phyloP scores from a whole-genome alignment of 257 asterid genomes.

The Fraxinus pennsylvanica region DNA sequence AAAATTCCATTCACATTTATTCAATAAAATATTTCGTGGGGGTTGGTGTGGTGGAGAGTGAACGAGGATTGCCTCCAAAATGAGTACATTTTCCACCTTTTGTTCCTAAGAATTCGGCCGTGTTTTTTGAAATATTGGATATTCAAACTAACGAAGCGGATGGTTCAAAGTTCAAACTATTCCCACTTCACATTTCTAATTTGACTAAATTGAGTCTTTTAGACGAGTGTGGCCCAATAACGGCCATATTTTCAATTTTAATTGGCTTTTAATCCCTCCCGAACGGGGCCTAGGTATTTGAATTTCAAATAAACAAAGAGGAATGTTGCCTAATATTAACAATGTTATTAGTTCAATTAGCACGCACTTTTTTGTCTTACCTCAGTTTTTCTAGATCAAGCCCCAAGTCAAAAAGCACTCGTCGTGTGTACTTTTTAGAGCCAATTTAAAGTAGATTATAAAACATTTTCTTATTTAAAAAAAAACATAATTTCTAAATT shows the following conservation, averaged over 20 bases:
- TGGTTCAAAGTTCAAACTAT: not conserved
- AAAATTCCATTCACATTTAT: too few species aligned
- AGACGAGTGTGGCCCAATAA: too few species aligned
- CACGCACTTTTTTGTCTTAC: not conserved
- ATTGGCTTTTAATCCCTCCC: too few species aligned
- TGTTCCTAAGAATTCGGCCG: not conserved
- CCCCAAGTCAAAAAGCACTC: too few species aligned
- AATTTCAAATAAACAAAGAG: conserved; percentile 9
- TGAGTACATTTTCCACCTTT: conserved; percentile 30
- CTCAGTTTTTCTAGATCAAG: too few species aligned
- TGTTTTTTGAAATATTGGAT: conserved; percentile 14
- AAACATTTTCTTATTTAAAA: too few species aligned
- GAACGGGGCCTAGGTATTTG: too few species aligned
- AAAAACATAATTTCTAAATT: too few species aligned
- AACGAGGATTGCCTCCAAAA: conserved; percentile 25
- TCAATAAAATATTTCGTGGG: not conserved
- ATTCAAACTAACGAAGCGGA: conserved; percentile 25
- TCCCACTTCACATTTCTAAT: not conserved
- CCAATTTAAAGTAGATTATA: too few species aligned
- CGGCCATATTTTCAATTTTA: too few species aligned
- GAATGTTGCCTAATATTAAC: not conserved
- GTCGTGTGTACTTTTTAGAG: too few species aligned
- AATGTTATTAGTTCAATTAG: conserved; percentile 2
- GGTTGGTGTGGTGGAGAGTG: conserved; percentile 7
- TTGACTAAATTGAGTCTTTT: not conserved